These are phyloP conservation scores for Backusella westeae DNA, from an alignment of 192 early-diverging fungal genomes.

Conservation along the genomic window DNA sequence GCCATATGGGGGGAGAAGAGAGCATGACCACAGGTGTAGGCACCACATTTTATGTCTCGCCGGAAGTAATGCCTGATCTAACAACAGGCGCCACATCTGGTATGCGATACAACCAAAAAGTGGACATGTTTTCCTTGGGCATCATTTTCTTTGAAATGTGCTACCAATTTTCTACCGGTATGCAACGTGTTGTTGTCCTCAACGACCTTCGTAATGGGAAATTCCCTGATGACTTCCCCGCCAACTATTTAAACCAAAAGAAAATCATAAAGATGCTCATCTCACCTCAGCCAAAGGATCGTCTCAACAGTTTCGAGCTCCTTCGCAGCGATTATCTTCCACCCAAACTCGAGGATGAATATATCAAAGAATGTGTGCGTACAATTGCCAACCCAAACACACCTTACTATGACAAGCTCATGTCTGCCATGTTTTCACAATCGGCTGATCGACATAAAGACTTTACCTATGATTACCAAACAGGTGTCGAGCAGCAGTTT, in stretches of 20 bases:
- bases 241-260: slow-evolving; percentile 61
- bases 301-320: slow-evolving; percentile 81
- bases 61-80: slow-evolving; percentile 59
- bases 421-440: slow-evolving; percentile 79
- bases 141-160: slow-evolving; percentile 81
- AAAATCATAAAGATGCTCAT: slow-evolving; percentile 72
- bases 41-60: slow-evolving; percentile 88
- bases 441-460: slow-evolving; percentile 81
- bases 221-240: slow-evolving; percentile 73
- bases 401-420: slow-evolving; percentile 77
- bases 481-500: slow-evolving; percentile 38
- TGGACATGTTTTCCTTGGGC: slow-evolving; percentile 82
- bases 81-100: slow-evolving; percentile 37
- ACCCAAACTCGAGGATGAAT: slow-evolving; percentile 84
- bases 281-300: slow-evolving; percentile 70
- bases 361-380: slow-evolving; percentile 85
- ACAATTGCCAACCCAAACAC: slow-evolving; percentile 89
- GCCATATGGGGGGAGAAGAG: slow-evolving; percentile 41
- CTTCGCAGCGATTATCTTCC: slow-evolving; percentile 80
- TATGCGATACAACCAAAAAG: slow-evolving; percentile 73
- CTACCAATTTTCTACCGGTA: slow-evolving; percentile 70
- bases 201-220: slow-evolving; percentile 69
- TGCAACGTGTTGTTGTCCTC: slow-evolving; percentile 70
- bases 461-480: slow-evolving; percentile 84
- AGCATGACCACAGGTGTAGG: slow-evolving; percentile 83